Conservation (phyloP, 257 asterid genomes). For the Penstemon davidsonii region DNA sequence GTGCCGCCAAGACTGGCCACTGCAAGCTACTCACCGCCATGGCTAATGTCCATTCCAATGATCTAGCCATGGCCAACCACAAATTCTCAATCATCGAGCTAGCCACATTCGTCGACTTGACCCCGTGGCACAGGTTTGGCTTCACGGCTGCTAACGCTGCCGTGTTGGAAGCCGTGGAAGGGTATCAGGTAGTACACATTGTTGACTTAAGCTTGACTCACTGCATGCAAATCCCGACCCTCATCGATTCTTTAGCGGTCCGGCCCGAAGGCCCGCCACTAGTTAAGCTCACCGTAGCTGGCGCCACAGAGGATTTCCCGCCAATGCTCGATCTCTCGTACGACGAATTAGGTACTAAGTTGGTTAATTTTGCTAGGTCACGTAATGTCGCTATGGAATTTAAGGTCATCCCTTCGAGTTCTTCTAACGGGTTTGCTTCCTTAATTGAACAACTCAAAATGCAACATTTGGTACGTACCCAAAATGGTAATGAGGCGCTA, state of each 20-base stretch:
- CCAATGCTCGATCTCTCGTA: constrained; percentile 79
- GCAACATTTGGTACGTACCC: constrained; percentile 46
- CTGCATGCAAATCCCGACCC: constrained; percentile 97
- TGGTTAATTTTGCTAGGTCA: constrained; percentile 76
- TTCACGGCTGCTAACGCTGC: constrained; percentile 89
- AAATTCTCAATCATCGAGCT: constrained; percentile 79
- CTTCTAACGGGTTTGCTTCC: constrained; percentile 61
- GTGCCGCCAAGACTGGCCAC: constrained; percentile 65
- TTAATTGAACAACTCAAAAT: constrained; percentile 55
- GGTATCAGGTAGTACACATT: constrained; percentile 60
- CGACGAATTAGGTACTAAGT: constrained; percentile 69
- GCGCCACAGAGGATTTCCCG: constrained; percentile 60
- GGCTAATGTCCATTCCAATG: constrained; percentile 45
- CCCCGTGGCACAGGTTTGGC: constrained; percentile 98
- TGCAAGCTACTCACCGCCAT: constrained; percentile 64
- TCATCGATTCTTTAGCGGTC: constrained; percentile 65
- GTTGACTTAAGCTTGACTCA: constrained; percentile 83
- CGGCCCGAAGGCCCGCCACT: constrained; percentile 65
- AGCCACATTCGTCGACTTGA: constrained; percentile 79
- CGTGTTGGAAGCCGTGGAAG: constrained; percentile 72
- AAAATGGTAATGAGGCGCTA: constrained; percentile 57
- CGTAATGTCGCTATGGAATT: constrained; percentile 66
- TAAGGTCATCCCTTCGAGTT: constrained; percentile 54
- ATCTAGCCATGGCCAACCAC: constrained; percentile 42
- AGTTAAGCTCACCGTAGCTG: constrained; percentile 73